Base-by-base conservation (phyloP, 129 eudicot species). In the Smallanthus sonchifolius region DNA sequence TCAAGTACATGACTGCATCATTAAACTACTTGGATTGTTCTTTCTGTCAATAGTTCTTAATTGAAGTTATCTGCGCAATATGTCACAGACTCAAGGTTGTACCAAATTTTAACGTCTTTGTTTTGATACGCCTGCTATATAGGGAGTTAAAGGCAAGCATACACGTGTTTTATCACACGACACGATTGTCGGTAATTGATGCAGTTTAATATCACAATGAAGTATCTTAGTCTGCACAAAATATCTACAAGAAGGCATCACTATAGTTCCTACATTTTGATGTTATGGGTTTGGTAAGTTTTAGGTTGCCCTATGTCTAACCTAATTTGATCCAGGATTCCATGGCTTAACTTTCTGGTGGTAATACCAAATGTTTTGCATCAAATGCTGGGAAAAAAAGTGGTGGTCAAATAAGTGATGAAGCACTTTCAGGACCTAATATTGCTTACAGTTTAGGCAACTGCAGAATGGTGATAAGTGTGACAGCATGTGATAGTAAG, bases 171-270 rank as follows among this genome's bases (percentile, higher is more conserved):
- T 24, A 38, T 72, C 40, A 57, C 52, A 19, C 13, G 8, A 28
- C 69, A 43, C 68, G 39, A 24, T 60, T 59, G 57, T 73, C 43
- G 44, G 77, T 44, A 30, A 59, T 70, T 42, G 77, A 59, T 59
- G 77, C 56, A 59, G 40, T 59, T n/a, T 32, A 24, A 42, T 40
- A 39, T 57, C 42, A 40, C 67, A 20, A 57, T 72, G 67, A 24
- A 14, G 43, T 14, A 40, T 56, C 60, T 19, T 72, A 40, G 67
- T 39, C 10, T 34, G 48, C 17, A 57, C 56, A 15, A 72, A 40
- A 30, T 59, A 47, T 35, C 55, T 28, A 42, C 20, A 13, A 59
- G 56, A 34, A 73, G 57, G 49, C 43, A 24, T 73, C 56, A 30
- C 56, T 7, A 57, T 42, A 14, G 40, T 9, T 48, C 4, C 28